Evolutionary conservation across 768 basidiomycete species (phyloP).

Genomic region (Suillus subalutaceus): DNA sequence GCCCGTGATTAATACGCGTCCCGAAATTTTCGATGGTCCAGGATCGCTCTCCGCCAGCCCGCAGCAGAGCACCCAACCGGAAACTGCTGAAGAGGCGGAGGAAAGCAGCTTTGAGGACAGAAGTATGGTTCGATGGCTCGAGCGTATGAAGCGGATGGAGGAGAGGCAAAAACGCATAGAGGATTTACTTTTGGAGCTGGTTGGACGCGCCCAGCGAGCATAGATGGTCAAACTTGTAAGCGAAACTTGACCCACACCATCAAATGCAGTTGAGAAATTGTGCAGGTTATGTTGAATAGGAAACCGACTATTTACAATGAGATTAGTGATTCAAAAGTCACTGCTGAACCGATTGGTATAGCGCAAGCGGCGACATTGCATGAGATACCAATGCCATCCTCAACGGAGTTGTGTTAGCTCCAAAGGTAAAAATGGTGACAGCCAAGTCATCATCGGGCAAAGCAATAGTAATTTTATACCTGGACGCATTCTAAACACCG

Average conservation of each 20-base stretch:
- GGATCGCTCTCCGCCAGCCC: conserved; percentile 30
- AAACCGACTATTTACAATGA: background rate
- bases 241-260: background rate
- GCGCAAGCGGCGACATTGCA: too few relatives aligned
- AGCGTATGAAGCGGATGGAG: conserved; percentile 45
- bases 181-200: conserved; percentile 42
- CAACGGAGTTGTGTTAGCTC: too few relatives aligned
- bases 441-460: too few relatives aligned
- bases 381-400: too few relatives aligned
- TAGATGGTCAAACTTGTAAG: conserved; percentile 1
- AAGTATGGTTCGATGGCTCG: conserved; percentile 31
- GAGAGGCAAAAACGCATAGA: conserved; percentile 51
- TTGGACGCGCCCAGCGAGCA: background rate
- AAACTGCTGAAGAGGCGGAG: conserved; percentile 31
- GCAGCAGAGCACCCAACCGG: conserved; percentile 22
- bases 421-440: too few relatives aligned
- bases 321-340: background rate
- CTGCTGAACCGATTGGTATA: too few relatives aligned
- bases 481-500: too few relatives aligned
- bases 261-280: background rate
- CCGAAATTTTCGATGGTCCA: conserved; percentile 17
- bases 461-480: too few relatives aligned
- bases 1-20: conserved; percentile 29
- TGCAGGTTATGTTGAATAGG: background rate
- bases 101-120: conserved; percentile 30